These are phyloP conservation scores for Starmerella sirachaensis DNA, from an alignment of 805 yeast genomes.

Conservation along the genomic window DNA sequence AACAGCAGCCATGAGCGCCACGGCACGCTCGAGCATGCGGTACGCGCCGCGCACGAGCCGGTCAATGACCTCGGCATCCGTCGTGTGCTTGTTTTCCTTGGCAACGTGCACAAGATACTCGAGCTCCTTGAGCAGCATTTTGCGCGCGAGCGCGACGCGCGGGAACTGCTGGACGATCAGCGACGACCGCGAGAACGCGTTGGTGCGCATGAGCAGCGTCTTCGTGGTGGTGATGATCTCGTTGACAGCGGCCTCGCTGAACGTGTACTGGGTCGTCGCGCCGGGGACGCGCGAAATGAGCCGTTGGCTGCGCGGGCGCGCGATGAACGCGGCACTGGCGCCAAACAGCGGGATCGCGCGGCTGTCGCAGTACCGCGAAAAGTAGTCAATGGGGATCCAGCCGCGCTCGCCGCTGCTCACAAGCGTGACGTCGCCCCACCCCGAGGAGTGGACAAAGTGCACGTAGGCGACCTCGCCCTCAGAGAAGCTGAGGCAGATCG, in stretches of 20 bases:
- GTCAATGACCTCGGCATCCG: constrained; percentile 26
- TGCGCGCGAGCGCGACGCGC: constrained; percentile 27
- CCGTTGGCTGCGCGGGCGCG: constrained; percentile 27
- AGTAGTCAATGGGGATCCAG: constrained; percentile 35
- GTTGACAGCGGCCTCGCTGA: constrained; percentile 30
- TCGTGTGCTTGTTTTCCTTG: constrained; percentile 25
- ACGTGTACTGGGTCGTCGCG: constrained; percentile 20
- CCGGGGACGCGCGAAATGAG: constrained; percentile 10
- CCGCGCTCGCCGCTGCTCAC: constrained; percentile 30
- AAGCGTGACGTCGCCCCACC: constrained; percentile 36
- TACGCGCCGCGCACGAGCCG: constrained; percentile 26
- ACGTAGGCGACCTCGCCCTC: constrained; percentile 30
- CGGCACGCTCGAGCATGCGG: constrained; percentile 27
- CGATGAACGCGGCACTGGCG: constrained; percentile 28
- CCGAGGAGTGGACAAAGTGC: constrained; percentile 32
- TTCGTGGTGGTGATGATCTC: constrained; percentile 31
- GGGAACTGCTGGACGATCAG: constrained; percentile 25
- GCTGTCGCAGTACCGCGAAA: constrained; percentile 29
- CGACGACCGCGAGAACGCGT: constrained; percentile 29
- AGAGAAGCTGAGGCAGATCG: constrained; percentile 28
- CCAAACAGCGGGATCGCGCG: constrained; percentile 30
- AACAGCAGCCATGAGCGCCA: constrained; percentile 26
- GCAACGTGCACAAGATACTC: constrained; percentile 32
- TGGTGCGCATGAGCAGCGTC: constrained; percentile 27
- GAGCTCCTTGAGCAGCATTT: constrained; percentile 30